A percentile compares a stretch with the other conserved stretches of the same genome.
Evolutionary conservation across 148 eudicot genomes (phyloP).

Genomic region (Polygonum maritimum): DNA sequence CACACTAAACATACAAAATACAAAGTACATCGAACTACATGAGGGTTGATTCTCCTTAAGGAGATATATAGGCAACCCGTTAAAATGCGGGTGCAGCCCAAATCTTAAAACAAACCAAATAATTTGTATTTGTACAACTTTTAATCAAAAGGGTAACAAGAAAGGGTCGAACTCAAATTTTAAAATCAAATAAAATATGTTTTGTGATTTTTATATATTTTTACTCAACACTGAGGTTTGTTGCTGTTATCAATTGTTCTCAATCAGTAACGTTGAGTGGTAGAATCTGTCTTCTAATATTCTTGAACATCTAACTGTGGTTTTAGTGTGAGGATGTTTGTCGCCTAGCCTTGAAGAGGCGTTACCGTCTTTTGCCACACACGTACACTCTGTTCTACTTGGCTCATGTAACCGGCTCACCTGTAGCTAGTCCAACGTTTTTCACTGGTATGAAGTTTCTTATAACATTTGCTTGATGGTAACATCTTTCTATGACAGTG

Average conservation of each 20-base stretch:
- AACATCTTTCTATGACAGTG: background rate
- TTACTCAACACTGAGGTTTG: too few species aligned
- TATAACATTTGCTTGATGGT: background rate
- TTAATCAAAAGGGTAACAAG: too few species aligned
- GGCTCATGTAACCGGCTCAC: constrained; percentile 87
- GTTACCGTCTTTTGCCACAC: constrained; percentile 87
- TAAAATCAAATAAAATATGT: too few species aligned
- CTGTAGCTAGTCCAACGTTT: constrained; percentile 86
- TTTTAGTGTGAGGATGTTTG: constrained; percentile 93
- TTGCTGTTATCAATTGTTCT: background rate
- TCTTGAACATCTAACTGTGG: constrained; percentile 6
- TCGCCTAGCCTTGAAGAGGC: constrained; percentile 83
- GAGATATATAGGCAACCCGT: too few species aligned
- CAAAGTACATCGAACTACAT: too few species aligned
- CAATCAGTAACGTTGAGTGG: background rate
- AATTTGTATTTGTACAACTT: too few species aligned
- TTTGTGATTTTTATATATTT: too few species aligned
- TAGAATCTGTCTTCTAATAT: background rate
- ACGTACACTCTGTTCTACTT: constrained; percentile 86
- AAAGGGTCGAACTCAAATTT: too few species aligned
- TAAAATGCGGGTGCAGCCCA: too few species aligned
- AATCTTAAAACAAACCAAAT: too few species aligned
- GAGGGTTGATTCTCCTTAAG: too few species aligned
- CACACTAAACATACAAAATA: too few species aligned
- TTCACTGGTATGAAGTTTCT: constrained; percentile 55